Base-by-base conservation (phyloP, 768 basidiomycete species). In the Daedaleopsis nitida region DNA sequence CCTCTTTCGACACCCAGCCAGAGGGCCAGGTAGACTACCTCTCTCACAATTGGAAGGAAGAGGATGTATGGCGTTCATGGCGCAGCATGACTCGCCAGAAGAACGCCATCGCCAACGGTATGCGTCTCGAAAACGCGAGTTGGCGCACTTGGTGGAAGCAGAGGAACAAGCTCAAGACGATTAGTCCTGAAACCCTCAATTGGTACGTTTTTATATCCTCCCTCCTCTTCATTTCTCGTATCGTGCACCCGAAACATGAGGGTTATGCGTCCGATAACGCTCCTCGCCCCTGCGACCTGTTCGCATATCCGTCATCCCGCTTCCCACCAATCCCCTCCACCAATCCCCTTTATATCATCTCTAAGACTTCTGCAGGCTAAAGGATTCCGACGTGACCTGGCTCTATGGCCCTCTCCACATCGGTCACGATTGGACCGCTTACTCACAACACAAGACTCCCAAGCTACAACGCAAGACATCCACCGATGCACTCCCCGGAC, bases 81-180 rank as follows among this genome's bases (percentile, higher is more conserved):
- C 83, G 96, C 66, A 93, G 88, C 72, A 98, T 98, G 94, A 98
- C 96, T 50, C 84, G 92, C 58, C 94, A 95, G 81, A 99, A 98
- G 85, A 91, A 96, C 73, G 96, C 94, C 77, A 97, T 99, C 71
- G 86, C 93, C 7, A 98, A 99, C 73, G 96, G 96, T 50, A 81
- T 90, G 51, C 81, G 96, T 52, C 85, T 99, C 58, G 97, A 99
- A 81, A 99, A 99, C 70, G 97, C 97, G 10, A 93, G 91, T 62
- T 99, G 96, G 96, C 80, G 96, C 44, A 98, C 96, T 1, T 99
- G 96, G 96, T 98, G 96, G 89, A 98, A 98, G 77, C 96, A 98
- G 83, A 81, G 96, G 64, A 97, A 97, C 69, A 92, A 95, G 66
- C 84, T 99, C 63, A 92, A 89, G 79, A 99, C 96, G 0, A 83